A percentile compares a stretch with the other conserved stretches of the same genome.
These are phyloP conservation scores for Ophiorrhiza pumila DNA, from an alignment of 257 asterid genomes.

Conservation along the genomic window DNA sequence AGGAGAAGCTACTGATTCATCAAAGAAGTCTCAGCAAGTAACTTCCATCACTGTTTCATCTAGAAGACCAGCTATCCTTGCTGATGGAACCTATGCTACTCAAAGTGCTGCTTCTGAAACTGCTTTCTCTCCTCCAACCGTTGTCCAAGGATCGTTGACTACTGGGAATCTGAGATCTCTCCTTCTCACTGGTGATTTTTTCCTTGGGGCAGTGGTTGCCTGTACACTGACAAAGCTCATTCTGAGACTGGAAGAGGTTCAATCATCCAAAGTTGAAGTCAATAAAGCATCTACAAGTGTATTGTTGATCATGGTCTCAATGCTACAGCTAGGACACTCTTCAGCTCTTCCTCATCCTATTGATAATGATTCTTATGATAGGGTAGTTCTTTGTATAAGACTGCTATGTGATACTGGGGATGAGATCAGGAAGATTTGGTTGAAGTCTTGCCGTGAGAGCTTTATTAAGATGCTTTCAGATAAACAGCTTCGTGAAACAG, in stretches of 20 bases:
- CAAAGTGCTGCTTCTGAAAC: slow-evolving; percentile 99
- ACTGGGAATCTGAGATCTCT: slow-evolving; percentile 83
- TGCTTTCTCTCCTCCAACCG: slow-evolving; percentile 71
- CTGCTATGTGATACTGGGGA: slow-evolving; percentile 70
- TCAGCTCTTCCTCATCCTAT: slow-evolving; percentile 91
- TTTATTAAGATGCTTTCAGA: slow-evolving; percentile 92
- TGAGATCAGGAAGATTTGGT: slow-evolving; percentile 74
- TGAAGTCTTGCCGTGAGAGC: slow-evolving; percentile 85
- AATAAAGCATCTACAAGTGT: slow-evolving; percentile 65
- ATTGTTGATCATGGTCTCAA: slow-evolving; percentile 72
- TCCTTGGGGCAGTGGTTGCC: slow-evolving; percentile 86
- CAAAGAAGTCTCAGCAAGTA: slow-evolving; percentile 70
- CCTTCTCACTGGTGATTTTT: slow-evolving; percentile 86
- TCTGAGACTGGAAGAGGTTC: slow-evolving; percentile 89
- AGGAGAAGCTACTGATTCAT: slow-evolving; percentile 66
- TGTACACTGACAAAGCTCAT: slow-evolving; percentile 83
- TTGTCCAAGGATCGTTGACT: slow-evolving; percentile 65
- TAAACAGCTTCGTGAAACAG: slow-evolving; percentile 85
- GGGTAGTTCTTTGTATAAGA: slow-evolving; percentile 77
- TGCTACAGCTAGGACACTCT: slow-evolving; percentile 87
- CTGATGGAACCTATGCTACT: slow-evolving; percentile 96
- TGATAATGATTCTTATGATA: slow-evolving; percentile 81
- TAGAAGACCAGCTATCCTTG: slow-evolving; percentile 88
- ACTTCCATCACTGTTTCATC: slow-evolving; percentile 84
- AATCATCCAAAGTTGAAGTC: slow-evolving; percentile 68